These are phyloP conservation scores for Alternaria atra DNA, from an alignment of 2,329 filamentous ascomycete genomes.

Conservation along the genomic window DNA sequence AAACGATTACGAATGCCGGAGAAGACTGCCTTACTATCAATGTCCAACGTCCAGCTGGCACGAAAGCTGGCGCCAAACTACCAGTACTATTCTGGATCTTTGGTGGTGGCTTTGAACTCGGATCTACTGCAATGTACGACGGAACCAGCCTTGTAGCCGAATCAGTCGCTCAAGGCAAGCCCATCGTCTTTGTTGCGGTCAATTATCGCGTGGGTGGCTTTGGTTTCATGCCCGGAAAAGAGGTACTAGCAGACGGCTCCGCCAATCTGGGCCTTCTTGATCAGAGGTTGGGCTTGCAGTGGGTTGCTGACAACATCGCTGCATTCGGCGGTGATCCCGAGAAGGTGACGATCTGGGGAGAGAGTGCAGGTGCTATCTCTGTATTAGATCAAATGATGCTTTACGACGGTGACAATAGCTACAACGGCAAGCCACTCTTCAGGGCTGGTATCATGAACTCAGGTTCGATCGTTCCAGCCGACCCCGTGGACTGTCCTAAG, in stretches of 20 bases:
- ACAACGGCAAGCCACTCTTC: conserved; percentile 79
- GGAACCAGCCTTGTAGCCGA: conserved; percentile 51
- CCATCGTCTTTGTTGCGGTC: conserved; percentile 77
- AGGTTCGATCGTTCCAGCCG: conserved; percentile 50
- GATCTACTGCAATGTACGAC: conserved; percentile 53
- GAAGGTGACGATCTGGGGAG: conserved; percentile 83
- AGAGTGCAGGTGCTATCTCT: conserved; percentile 67
- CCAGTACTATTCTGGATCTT: conserved; percentile 62
- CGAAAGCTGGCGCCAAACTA: conserved; percentile 50
- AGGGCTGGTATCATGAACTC: conserved; percentile 76
- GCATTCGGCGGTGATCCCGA: conserved; percentile 80
- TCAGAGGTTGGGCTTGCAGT: conserved; percentile 75
- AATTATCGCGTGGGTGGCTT: conserved; percentile 82
- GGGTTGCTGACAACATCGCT: conserved; percentile 80
- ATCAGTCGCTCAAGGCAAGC: conserved; percentile 63
- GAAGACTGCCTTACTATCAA: conserved; percentile 58
- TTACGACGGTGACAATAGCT: conserved; percentile 75
- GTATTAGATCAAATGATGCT: conserved; percentile 79
- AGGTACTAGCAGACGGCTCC: conserved; percentile 72
- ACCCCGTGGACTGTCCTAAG: conserved; percentile 70
- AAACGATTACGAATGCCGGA: conserved; percentile 46
- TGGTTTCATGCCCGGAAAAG: conserved; percentile 75
- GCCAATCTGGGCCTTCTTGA: conserved; percentile 77
- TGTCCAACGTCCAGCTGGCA: conserved; percentile 53
- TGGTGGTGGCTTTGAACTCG: conserved; percentile 54